Conservation (phyloP, 495 filamentous ascomycete species). For the Wilcoxina mikolae region DNA sequence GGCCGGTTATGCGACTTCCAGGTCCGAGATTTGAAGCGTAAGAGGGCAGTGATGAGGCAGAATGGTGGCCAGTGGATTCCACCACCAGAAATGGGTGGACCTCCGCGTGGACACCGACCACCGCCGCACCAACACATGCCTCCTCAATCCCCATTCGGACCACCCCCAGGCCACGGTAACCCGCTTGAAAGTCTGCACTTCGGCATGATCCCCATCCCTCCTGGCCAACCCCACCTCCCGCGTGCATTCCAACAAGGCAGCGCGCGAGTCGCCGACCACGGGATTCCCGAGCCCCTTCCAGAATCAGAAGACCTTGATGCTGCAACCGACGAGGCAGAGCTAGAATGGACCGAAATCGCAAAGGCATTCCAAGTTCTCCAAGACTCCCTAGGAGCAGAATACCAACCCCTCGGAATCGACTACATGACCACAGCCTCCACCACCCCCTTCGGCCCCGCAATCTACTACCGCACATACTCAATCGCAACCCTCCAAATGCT, state of each 20-base stretch:
- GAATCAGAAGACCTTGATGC: slow-evolving; percentile 42
- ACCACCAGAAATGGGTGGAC: slow-evolving; percentile 35
- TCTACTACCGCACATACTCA: slow-evolving; percentile 69
- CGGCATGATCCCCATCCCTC: slow-evolving; percentile 48
- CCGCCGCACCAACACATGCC: slow-evolving; percentile 10
- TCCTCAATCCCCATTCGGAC: slow-evolving; percentile 27
- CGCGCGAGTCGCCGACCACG: slow-evolving; percentile 17
- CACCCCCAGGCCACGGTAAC: slow-evolving; percentile 12
- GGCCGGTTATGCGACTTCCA: slow-evolving; percentile 73
- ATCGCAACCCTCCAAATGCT: slow-evolving; percentile 76
- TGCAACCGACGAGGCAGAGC: slow-evolving; percentile 52
- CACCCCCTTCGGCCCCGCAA: slow-evolving; percentile 64
- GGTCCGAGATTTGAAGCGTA: slow-evolving; percentile 60
- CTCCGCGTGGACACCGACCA: slow-evolving; percentile 14
- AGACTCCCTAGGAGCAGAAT: slow-evolving; percentile 54
- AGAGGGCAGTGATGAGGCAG: slow-evolving; percentile 33
- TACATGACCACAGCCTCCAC: slow-evolving; percentile 48
- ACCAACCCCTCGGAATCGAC: slow-evolving; percentile 62
- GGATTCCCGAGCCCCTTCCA: slow-evolving; percentile 22
- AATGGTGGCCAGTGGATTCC: slow-evolving; percentile 47
- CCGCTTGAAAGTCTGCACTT: slow-evolving; percentile 23
- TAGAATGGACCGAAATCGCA: slow-evolving; percentile 65
- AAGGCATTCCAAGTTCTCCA: slow-evolving; percentile 53
- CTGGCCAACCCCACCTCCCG: slow-evolving; percentile 38
- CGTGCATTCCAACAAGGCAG: slow-evolving; percentile 37